Conservation (phyloP, 805 yeast species). For the Scheffersomyces coipomensis region DNA sequence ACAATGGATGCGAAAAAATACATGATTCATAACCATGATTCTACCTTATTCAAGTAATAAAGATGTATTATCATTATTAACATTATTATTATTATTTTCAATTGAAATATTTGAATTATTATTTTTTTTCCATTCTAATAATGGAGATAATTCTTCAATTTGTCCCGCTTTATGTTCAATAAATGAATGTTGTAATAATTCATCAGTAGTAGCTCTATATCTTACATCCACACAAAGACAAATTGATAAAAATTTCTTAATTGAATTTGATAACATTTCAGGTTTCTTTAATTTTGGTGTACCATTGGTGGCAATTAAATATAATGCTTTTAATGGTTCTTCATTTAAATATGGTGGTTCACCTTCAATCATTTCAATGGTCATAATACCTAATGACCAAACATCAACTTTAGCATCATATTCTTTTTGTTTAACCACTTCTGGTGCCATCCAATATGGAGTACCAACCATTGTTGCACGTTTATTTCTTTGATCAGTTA, state of each 20-base stretch:
- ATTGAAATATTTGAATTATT: constrained; percentile 1
- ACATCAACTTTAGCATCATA: constrained; percentile 82
- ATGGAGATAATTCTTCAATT: constrained; percentile 55
- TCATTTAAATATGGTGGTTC: constrained; percentile 84
- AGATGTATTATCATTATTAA: too few relatives aligned
- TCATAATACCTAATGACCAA: constrained; percentile 84
- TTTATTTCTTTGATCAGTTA: constrained; percentile 69
- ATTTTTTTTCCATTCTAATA: constrained; percentile 50
- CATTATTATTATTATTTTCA: constrained; percentile 3
- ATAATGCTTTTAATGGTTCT: constrained; percentile 74
- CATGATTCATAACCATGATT: too few relatives aligned
- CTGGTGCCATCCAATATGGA: constrained; percentile 92
- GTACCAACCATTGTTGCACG: constrained; percentile 88
- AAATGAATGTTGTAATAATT: constrained; percentile 74
- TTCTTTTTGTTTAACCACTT: constrained; percentile 75
- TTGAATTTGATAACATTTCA: constrained; percentile 64
- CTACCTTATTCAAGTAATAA: too few relatives aligned
- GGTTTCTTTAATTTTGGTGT: constrained; percentile 75
- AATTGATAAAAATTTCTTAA: constrained; percentile 83
- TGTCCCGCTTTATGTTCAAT: constrained; percentile 60
- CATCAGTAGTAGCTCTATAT: constrained; percentile 88
- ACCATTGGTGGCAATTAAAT: constrained; percentile 76
- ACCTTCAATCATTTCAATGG: constrained; percentile 83
- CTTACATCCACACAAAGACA: constrained; percentile 94
- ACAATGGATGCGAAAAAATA: too few relatives aligned